Conservation (phyloP, 179 eudicot genomes). For the Patellifolia procumbens region DNA sequence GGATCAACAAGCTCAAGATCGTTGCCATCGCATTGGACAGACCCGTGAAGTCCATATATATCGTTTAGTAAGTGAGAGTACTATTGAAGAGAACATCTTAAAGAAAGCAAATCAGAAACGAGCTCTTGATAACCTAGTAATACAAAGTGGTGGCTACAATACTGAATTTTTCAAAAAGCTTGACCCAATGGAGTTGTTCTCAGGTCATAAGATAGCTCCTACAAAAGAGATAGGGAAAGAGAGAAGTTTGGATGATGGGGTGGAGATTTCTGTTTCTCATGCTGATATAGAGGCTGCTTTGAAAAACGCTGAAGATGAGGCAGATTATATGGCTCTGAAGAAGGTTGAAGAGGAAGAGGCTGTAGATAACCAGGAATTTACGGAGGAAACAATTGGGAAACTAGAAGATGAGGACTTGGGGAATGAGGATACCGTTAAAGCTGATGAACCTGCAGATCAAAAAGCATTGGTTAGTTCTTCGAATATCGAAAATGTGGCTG, state of each 20-base stretch:
- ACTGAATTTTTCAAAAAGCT: slow-evolving; percentile 96
- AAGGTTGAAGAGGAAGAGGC: slow-evolving; percentile 99
- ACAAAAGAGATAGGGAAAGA: slow-evolving; percentile 50
- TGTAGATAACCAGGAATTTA: slow-evolving; percentile 94
- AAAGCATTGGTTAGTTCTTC: slow-evolving; percentile 42
- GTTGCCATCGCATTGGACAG: slow-evolving; percentile 98
- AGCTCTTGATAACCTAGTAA: slow-evolving; percentile 94
- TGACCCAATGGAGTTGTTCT: slow-evolving; percentile 96
- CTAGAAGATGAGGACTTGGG: slow-evolving; percentile 86
- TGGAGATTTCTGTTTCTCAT: slow-evolving; percentile 60
- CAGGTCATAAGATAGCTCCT: slow-evolving; percentile 64
- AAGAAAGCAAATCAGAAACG: slow-evolving; percentile 99
- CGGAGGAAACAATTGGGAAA: slow-evolving; percentile 80
- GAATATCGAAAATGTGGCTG: slow-evolving; percentile 35
- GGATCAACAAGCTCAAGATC: slow-evolving; percentile 99
- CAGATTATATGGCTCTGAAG: slow-evolving; percentile 98
- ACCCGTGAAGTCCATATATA: slow-evolving; percentile 98
- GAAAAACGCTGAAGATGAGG: slow-evolving; percentile 96
- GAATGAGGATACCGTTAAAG: slow-evolving; percentile 71
- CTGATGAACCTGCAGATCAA: slow-evolving; percentile 58
- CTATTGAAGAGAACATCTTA: slow-evolving; percentile 94
- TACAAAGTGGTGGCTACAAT: slow-evolving; percentile 98
- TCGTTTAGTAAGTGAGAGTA: slow-evolving; percentile 88
- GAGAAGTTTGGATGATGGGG: slow-evolving; percentile 38
- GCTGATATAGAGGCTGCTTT: slow-evolving; percentile 99